A percentile compares a stretch with the other conserved stretches of the same genome.
These are phyloP conservation scores for Metschnikowia gelsemii DNA, from an alignment of 805 yeast species.

Conservation along the genomic window DNA sequence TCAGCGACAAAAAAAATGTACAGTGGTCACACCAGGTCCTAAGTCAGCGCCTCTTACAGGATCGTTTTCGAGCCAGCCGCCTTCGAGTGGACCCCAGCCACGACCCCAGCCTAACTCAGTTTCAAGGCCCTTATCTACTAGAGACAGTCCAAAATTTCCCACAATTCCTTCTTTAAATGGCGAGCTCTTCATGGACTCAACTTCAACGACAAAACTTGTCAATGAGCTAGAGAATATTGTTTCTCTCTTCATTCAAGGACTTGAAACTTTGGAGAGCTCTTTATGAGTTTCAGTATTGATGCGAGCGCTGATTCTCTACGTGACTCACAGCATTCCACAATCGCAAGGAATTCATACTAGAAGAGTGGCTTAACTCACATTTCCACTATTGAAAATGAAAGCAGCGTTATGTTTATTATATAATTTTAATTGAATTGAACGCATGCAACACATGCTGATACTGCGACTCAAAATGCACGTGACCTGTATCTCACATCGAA, in stretches of 20 bases:
- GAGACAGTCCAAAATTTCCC: conserved; percentile 29
- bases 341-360: too few relatives aligned
- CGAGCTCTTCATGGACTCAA: conserved; percentile 39
- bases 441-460: too few relatives aligned
- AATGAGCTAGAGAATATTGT: conserved; percentile 41
- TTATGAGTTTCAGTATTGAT: conserved; percentile 2
- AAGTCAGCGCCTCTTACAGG: conserved; percentile 17
- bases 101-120: conserved; percentile 2
- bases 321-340: too few relatives aligned
- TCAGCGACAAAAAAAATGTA: conserved; percentile 7
- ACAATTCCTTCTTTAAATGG: conserved; percentile 35
- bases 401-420: too few relatives aligned
- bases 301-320: too few relatives aligned
- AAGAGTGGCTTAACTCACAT: too few relatives aligned
- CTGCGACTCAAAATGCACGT: too few relatives aligned
- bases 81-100: background rate
- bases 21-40: conserved; percentile 11
- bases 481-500: too few relatives aligned
- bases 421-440: too few relatives aligned
- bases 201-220: conserved; percentile 35
- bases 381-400: too few relatives aligned
- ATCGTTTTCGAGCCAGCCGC: conserved; percentile 2
- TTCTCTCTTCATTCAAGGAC: conserved; percentile 36
- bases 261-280: conserved; percentile 37
- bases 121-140: conserved; percentile 4